Evolutionary conservation across 768 basidiomycete genomes (phyloP), one percentile per base, ranked within the genome.

Genomic region (Amanita brunnescens): DNA sequence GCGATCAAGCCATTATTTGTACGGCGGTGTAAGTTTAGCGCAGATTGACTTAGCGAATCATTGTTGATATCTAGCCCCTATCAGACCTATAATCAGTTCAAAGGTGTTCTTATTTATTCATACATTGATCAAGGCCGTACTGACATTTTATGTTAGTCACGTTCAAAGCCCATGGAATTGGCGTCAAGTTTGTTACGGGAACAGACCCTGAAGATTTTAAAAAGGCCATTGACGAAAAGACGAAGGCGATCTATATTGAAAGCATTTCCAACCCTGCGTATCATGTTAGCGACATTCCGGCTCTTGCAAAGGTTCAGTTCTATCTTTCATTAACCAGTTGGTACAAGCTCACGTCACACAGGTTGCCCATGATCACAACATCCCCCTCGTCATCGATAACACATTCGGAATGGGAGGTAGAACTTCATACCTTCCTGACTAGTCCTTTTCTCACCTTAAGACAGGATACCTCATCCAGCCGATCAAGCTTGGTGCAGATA

Each of bases 361-460:
- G 81, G 66, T 87, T 35, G 90, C 90, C 1, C 87, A 88, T 59
- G 73, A 76, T 29, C 70, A 82, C 58, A 74, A 75, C 0, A 83
- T 91, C 20, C 90, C 90, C 1, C 69, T 91, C 39, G 80, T 91
- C 44, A 87, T 91, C 0, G 87, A 89, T 59, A 89, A 87, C 59
- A 88, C 84, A 3, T 86, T 87, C 54, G 87, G 83, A 39, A 80
- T 83, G 67, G 85, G 83, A 57, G 82, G 75, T 77, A 54, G 7
- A 58, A 54, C 6, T 12, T 41, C 43, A 40, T 49, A 10, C 12
- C 12, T 10, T 49, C 68, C 30, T 5, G 21, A 13, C 29, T 34
- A 10, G 2, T 39, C n/a, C n/a, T n/a, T 10, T 41, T 16, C 29
- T 8, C 35, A 38, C 5, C n/a, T 18, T 12, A 42, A 9, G 23